Evolutionary conservation across 192 early-diverging fungal species (phyloP), one percentile per base, ranked within the genome.

Genomic region (Rhizophagus clarus): DNA sequence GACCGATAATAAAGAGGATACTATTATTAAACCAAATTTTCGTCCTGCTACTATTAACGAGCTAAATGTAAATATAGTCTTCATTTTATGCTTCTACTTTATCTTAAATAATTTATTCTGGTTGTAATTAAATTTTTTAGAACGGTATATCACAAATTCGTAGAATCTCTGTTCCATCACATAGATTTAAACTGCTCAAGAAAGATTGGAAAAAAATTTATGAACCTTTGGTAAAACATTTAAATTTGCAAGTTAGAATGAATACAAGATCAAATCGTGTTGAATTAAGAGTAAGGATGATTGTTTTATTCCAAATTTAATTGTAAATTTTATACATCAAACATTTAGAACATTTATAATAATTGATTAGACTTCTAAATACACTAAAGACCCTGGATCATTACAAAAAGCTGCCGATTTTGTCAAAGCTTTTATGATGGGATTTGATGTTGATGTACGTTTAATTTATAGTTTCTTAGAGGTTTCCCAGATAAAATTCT

Each of bases 371-470:
- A 93, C 92, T 8, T 96, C 93, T 76, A 88, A 90, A 74, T 90
- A 95, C 66, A 99, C 98, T 6, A 89, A 89, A 28, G 97, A 98
- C 56, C 85, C 90, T 6, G 96, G 96, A 5, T 92, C 98, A 70
- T 82, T 99, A 67, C 98, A 99, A 83, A 98, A 98, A 87, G 96
- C 93, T 61, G 95, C 95, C 22, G 98, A 99, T 82, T 99, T 99
- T 88, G 90, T 99, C 61, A 92, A 90, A 69, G 98, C 98, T 4
- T 99, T 94, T 84, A 90, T 91, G 78, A 83, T 98, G 24, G 98
- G 98, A 24, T 99, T 99, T 85, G 93, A 97, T 62, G 87, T 97
- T 51, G 95, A 86, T 69, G 85, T 86, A 83, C 29, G 26, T 45
- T 45, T 11, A 45, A 12, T 45, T 11, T 45, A 45, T 45, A 45